Evolutionary conservation across 2,329 filamentous ascomycete genomes (phyloP), one percentile per base, ranked within the genome.

Genomic region (Colletotrichum destructivum): DNA sequence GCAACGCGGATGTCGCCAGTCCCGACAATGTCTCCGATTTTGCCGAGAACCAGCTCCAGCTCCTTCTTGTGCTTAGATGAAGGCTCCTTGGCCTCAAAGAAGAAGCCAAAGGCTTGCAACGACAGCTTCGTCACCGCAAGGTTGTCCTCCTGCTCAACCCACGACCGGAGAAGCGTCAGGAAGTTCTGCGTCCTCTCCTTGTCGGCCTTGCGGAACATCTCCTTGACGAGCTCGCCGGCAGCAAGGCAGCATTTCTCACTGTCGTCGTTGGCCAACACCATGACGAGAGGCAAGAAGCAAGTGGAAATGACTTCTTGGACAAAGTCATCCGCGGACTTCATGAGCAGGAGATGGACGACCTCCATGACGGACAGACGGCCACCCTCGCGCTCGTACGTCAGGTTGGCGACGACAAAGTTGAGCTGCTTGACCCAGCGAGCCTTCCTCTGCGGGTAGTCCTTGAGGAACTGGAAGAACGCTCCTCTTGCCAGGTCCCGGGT

Each of bases 301-400:
- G 91, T 93, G 1, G 90, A 90, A 0, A 94, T 88, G 44, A 98
- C 89, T 75, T 98, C 93, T 79, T 97, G 94, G 9, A 95, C 90
- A 56, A 95, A 90, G 35, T 95, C 93, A 49, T 94, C 90, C 0
- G 93, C 92, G 5, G 95, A 92, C 82, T 98, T 98, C 74, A 90
- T 91, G 26, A 98, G 86, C n/a, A 99, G 86, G 54, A 95, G 87
- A 78, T 98, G 92, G 56, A 98, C 87, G 3, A 96, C 91, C 82
- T 99, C 96, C 90, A 99, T 94, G 38, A 98, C 94, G 0, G 95
- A 98, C 72, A 98, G 87, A 47, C 97, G 90, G 38, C 96, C 96
- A 72, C 96, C 93, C 75, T 95, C 91, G 77, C 97, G 91, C 54
- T 96, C 91, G 80, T 98, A 99, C 71, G 96, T 92, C 74, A 99